Evolutionary conservation across 2,329 filamentous ascomycete species (phyloP), one percentile per base, ranked within the genome.

Genomic region (Botryotinia globosa): DNA sequence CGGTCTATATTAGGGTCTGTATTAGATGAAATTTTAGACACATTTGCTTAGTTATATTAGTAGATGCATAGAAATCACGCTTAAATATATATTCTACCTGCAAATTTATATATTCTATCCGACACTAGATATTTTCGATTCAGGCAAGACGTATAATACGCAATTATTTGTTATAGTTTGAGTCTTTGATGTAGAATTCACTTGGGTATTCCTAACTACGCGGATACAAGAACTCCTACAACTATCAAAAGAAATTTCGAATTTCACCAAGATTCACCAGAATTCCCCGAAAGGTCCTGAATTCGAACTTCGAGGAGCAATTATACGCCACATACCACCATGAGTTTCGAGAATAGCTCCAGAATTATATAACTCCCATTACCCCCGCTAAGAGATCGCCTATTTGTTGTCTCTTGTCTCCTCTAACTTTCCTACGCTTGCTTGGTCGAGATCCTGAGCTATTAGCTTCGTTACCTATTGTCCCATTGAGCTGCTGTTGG

Each of bases 371-470:
- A 12, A 29, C 64, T 2, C 64, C 64, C 45, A 66, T 66, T 2
- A 66, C 25, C 1, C 48, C 65, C 48, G 65, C 34, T 6, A 56
- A 42, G 5, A 67, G 25, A 42, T 67, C 34, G 9, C 65, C 65
- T 16, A 67, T 14, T 34, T 67, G 65, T 37, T 56, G 45, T 18
- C 48, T 56, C 34, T 56, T 67, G 10, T 56, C 65, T 20, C 48
- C 65, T 34, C 25, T 54, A 56, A 67, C 32, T 18, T 42, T 67
- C 6, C 65, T 67, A 32, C 65, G 65, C 65, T 67, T 67, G n/a
- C 5, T 9, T 25, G 12, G 65, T 18, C 65, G 48, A 42, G 48
- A 56, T 29, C 34, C 34, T 6, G 65, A 32, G 34, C 34, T n/a
- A 39, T 16, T 37, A 42, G 48, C 9, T 4, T 66, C 45, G 2